phyloP scores from a whole-genome alignment of 768 basidiomycete genomes.

The Tulasnella sp. region DNA sequence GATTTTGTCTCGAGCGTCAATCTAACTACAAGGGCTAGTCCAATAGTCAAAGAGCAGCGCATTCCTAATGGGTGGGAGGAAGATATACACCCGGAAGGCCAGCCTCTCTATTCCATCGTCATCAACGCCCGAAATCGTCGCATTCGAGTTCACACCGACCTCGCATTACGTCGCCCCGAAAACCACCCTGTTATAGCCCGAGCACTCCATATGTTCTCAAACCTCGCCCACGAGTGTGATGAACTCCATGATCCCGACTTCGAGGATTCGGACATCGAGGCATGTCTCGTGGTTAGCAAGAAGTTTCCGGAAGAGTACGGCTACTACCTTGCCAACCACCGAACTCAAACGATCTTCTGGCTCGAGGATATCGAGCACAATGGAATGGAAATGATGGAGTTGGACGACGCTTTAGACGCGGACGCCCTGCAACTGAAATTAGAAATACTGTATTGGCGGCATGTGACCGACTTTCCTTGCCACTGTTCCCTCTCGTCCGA shows the following conservation, averaged over 20 bases:
- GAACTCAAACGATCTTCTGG: not conserved
- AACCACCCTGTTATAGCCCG: not conserved
- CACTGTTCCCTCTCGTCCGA: not conserved
- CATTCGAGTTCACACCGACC: not conserved
- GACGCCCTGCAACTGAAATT: not conserved
- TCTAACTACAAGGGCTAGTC: not conserved
- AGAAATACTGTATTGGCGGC: not conserved
- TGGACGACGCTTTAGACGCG: not conserved
- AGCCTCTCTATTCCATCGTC: not conserved
- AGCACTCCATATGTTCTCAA: not conserved
- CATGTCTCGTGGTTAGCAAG: not conserved
- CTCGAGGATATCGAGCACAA: not conserved
- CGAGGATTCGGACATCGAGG: not conserved
- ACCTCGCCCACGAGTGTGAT: not conserved
- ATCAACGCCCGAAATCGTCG: not conserved
- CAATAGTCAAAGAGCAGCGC: not conserved
- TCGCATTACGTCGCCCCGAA: not conserved
- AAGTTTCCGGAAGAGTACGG: not conserved
- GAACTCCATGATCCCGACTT: not conserved
- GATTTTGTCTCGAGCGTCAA: not conserved
- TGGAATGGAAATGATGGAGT: not conserved
- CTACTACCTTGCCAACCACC: not conserved
- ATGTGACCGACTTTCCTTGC: conserved; percentile 13
- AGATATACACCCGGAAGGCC: not conserved
- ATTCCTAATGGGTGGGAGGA: not conserved